Evolutionary conservation across 2,329 filamentous ascomycete genomes (phyloP).

Genomic region (Fusarium napiforme): DNA sequence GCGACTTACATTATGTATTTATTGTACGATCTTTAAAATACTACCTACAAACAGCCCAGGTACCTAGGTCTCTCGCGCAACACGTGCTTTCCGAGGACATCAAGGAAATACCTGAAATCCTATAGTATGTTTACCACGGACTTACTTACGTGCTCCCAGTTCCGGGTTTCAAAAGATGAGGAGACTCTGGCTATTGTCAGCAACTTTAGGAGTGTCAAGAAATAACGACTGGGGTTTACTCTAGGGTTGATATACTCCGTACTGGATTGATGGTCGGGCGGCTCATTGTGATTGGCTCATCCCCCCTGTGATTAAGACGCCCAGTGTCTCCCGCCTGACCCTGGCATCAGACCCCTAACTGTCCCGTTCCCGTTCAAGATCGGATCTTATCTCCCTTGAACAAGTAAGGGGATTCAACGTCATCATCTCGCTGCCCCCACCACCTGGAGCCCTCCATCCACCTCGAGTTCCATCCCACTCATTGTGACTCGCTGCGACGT

Average conservation of each 20-base stretch:
- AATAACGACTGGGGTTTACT: background rate
- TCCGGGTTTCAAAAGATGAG: background rate
- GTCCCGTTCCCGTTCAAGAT: slow-evolving; percentile 21
- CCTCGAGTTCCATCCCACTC: slow-evolving; percentile 4
- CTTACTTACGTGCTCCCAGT: background rate
- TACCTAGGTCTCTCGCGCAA: background rate
- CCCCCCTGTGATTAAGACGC: background rate
- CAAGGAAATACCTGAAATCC: background rate
- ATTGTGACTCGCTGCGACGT: slow-evolving; percentile 7
- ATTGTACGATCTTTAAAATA: background rate
- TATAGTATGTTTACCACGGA: slow-evolving; percentile 1
- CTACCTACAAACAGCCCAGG: no score
- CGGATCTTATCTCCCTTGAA: slow-evolving; percentile 27
- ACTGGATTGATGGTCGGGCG: background rate
- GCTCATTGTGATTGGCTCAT: slow-evolving; percentile 5
- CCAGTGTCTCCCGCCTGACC: slow-evolving; percentile 34
- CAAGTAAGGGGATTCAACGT: slow-evolving; percentile 6
- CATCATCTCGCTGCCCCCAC: slow-evolving; percentile 26
- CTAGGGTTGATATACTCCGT: background rate
- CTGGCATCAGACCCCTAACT: slow-evolving; percentile 26
- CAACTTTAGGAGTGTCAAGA: background rate
- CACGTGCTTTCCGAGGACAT: background rate
- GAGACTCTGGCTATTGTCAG: background rate
- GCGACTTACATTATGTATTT: background rate
- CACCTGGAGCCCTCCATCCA: slow-evolving; percentile 10